Evolutionary conservation across 2,329 filamentous ascomycete genomes (phyloP), one percentile per base, ranked within the genome.

Genomic region (Diaporthe sp.): DNA sequence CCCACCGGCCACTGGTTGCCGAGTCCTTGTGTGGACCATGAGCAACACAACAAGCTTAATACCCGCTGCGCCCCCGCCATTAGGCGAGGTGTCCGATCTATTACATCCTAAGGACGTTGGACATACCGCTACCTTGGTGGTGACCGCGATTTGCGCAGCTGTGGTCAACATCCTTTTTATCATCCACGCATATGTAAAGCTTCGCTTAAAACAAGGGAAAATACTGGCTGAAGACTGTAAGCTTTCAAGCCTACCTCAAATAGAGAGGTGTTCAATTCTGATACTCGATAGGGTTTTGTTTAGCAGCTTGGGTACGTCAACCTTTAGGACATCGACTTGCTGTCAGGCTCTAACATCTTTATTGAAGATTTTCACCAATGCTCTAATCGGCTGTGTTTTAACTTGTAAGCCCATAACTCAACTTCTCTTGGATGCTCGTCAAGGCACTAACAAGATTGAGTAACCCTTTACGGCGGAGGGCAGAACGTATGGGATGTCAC

Each of bases 301-400:
- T 73, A 25, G 71, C 71, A 50, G 60, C 71, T 28, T 73, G 71
- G 71, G 71, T 73, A 47, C n/a, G 71, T 52, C 30, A 52, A 50
- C 19, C 5, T 9, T 8, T 19, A 6, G 1, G 30, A 6, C 30
- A 19, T 35, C 13, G 28, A 19, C 12, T 35, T 50, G 4, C 28
- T 52, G 7, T n/a, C 25, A 25, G 19, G 2, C 61, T 19, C 58
- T 73, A 15, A 55, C 47, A 45, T 42, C 8, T n/a, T n/a, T n/a
- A n/a, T n/a, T 66, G 17, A n/a, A 72, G 71, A 13, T 57, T 25
- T 73, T 58, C 38, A 55, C 64, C n/a, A 73, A 73, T 30, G 28
- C 28, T 9, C 50, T 73, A 25, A 28, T 30, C 35, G 61, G 28
- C 9, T 19, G 25, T 28, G 47, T 30, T 40, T 35, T 73, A 25